Percentiles rank a stretch among this genome's conserved stretches.
Conservation (phyloP, 2,329 filamentous ascomycete species). For the Orbilia blumenaviensis region DNA sequence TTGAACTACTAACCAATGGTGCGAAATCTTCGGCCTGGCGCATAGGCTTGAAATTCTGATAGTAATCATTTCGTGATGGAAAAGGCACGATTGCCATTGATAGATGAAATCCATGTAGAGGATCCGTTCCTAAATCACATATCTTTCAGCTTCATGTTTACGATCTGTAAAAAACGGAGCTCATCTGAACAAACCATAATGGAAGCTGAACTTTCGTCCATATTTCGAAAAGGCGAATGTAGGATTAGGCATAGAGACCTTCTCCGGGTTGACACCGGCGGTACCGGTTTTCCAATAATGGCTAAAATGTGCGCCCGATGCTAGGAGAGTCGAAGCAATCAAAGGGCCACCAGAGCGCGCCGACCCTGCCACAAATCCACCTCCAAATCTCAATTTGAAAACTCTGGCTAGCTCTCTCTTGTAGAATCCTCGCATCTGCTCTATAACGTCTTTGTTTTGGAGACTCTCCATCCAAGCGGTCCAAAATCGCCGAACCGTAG, state of each 20-base stretch:
- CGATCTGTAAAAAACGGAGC: too few relatives aligned
- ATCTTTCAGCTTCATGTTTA: too few relatives aligned
- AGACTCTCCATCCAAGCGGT: neutral
- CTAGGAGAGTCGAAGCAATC: too few relatives aligned
- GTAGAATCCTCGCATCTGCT: neutral
- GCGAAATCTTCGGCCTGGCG: neutral
- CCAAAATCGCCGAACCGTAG: constrained; percentile 6
- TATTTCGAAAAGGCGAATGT: neutral
- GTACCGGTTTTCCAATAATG: neutral
- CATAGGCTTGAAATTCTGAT: neutral
- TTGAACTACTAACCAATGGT: constrained; percentile 3
- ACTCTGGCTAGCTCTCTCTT: neutral
- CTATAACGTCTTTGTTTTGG: neutral
- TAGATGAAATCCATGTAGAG: constrained; percentile 69
- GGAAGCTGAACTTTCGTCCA: neutral
- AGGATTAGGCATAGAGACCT: neutral
- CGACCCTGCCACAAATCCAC: too few relatives aligned
- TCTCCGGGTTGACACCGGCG: neutral
- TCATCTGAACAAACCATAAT: constrained; percentile 5
- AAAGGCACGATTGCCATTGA: constrained; percentile 63
- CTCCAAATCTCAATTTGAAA: too few relatives aligned
- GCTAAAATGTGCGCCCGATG: neutral
- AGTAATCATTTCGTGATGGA: neutral
- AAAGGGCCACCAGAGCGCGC: too few relatives aligned
- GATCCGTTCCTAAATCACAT: constrained; percentile 61